phyloP scores from a whole-genome alignment of 768 basidiomycete species.

The Kondoa malvinella region DNA sequence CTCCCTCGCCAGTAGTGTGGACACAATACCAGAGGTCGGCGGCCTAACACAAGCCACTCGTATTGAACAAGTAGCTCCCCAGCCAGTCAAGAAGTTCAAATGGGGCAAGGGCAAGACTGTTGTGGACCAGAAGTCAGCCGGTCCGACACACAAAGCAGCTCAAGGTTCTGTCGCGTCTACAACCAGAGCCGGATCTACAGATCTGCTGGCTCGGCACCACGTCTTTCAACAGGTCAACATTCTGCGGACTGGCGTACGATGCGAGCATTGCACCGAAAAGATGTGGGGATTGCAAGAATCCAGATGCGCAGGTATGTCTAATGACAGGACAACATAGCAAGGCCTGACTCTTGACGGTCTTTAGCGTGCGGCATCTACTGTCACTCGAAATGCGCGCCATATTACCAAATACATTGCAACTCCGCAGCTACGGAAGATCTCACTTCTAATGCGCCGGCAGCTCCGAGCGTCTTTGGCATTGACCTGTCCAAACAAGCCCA shows the following conservation, averaged over 20 bases:
- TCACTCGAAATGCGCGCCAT: conserved; percentile 57
- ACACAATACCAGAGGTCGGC: conserved; percentile 22
- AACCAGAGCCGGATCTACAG: neutral
- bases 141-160: neutral
- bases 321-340: no score
- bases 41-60: neutral
- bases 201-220: conserved; percentile 42
- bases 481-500: conserved; percentile 63
- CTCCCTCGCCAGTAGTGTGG: conserved; percentile 10
- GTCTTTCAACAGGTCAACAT: conserved; percentile 77
- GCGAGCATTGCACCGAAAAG: conserved; percentile 93
- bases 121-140: conserved; percentile 9
- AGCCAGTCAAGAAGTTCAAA: conserved; percentile 33
- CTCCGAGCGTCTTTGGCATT: conserved; percentile 81
- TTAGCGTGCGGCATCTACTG: conserved; percentile 68
- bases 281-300: conserved; percentile 91
- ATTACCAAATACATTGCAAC: conserved; percentile 18
- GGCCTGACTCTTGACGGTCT: neutral
- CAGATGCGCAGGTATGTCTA: conserved; percentile 60
- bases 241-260: conserved; percentile 61
- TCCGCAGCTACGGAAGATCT: conserved; percentile 7
- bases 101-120: conserved; percentile 28
- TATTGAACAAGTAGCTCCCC: conserved; percentile 6
- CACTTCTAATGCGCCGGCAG: conserved; percentile 33
- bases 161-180: neutral